phyloP scores from a whole-genome alignment of 2,329 filamentous ascomycete genomes.

The Aspergillus caelatus region DNA sequence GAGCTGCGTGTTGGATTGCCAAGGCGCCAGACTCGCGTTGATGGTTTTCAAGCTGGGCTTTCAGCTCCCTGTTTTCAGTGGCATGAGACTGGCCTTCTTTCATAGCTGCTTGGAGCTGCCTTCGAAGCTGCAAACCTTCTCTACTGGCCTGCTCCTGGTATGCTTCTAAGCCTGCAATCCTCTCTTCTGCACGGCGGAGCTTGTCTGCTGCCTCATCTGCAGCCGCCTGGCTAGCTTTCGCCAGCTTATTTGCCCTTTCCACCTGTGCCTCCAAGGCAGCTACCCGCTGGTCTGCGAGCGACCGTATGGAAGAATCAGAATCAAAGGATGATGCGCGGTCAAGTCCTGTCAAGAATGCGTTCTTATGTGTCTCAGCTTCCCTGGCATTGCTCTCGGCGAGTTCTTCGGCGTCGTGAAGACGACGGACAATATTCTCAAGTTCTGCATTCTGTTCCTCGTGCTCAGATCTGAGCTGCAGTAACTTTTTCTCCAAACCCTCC shows the following conservation, averaged over 20 bases:
- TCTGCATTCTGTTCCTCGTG: constrained; percentile 80
- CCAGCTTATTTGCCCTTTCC: constrained; percentile 73
- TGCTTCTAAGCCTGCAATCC: constrained; percentile 92
- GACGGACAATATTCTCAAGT: constrained; percentile 71
- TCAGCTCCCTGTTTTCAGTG: constrained; percentile 77
- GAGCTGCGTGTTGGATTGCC: constrained; percentile 84
- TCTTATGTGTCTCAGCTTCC: constrained; percentile 82
- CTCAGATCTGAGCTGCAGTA: constrained; percentile 76
- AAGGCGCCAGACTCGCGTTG: constrained; percentile 94
- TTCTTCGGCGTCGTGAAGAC: constrained; percentile 83
- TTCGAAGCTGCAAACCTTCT: constrained; percentile 84
- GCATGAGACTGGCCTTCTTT: constrained; percentile 82
- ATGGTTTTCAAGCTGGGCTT: constrained; percentile 79
- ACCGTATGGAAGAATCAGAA: constrained; percentile 36
- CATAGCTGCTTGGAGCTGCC: constrained; percentile 83
- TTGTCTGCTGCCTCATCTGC: constrained; percentile 86
- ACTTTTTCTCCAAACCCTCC: constrained; percentile 74
- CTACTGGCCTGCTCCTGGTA: constrained; percentile 97
- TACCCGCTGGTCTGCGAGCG: constrained; percentile 59
- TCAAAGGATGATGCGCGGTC: constrained; percentile 66
- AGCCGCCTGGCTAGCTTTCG: constrained; percentile 85
- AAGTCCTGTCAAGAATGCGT: constrained; percentile 79
- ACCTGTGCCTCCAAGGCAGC: constrained; percentile 78
- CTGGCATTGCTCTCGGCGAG: constrained; percentile 82
- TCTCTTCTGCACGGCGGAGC: constrained; percentile 88